These are phyloP conservation scores for Ascochyta fabae DNA, from an alignment of 2,329 filamentous ascomycete genomes.

Conservation along the genomic window DNA sequence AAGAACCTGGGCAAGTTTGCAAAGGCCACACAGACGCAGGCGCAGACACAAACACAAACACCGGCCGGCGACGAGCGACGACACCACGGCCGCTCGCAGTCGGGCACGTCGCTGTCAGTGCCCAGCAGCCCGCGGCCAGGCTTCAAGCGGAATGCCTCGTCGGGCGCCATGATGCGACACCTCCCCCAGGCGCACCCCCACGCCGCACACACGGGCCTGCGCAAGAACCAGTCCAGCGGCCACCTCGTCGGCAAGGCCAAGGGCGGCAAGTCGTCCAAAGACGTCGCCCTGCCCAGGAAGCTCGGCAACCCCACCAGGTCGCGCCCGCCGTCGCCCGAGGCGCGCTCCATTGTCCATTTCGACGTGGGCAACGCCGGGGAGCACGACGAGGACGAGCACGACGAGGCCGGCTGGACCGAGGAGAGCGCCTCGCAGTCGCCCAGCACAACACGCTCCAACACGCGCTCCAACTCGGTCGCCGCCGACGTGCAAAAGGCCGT, in stretches of 20 bases:
- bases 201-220: slow-evolving; percentile 38
- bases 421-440: slow-evolving; percentile 52
- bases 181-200: slow-evolving; percentile 39
- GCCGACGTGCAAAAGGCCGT: slow-evolving; percentile 40
- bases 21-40: slow-evolving; percentile 30
- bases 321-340: slow-evolving; percentile 43
- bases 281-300: slow-evolving; percentile 38
- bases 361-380: slow-evolving; percentile 44
- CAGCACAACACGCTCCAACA: slow-evolving; percentile 50
- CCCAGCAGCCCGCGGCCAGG: slow-evolving; percentile 49
- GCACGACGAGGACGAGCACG: slow-evolving; percentile 32
- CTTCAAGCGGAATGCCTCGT: slow-evolving; percentile 54
- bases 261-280: slow-evolving; percentile 46
- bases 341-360: slow-evolving; percentile 51
- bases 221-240: slow-evolving; percentile 55
- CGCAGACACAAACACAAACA: slow-evolving; percentile 26
- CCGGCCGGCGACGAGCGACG: slow-evolving; percentile 36
- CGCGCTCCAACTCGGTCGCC: slow-evolving; percentile 50
- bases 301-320: slow-evolving; percentile 35
- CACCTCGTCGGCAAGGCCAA: slow-evolving; percentile 52
- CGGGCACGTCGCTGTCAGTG: slow-evolving; percentile 44
- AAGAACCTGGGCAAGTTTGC: slow-evolving; percentile 53
- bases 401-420: slow-evolving; percentile 51
- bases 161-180: slow-evolving; percentile 46
- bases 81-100: slow-evolving; percentile 49